Conservation (phyloP, 2,329 filamentous ascomycete genomes). For the Pseudogymnoascus sp. region DNA sequence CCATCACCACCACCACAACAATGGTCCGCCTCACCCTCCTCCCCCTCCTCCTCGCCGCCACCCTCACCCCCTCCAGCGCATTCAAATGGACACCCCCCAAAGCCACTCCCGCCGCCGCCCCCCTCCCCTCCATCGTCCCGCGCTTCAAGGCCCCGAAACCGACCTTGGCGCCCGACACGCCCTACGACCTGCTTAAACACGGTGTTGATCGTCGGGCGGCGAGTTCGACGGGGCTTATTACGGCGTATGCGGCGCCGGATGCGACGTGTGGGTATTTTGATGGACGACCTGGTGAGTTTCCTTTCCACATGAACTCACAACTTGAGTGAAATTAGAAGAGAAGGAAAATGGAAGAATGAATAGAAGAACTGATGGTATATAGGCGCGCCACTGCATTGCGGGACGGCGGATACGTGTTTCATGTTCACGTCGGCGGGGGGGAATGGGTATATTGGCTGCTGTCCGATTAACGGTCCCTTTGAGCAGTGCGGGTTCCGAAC, state of each 20-base stretch:
- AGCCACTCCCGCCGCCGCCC: neutral
- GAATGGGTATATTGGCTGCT: conserved; percentile 38
- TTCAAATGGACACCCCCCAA: neutral
- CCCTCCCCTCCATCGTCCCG: neutral
- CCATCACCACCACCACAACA: neutral
- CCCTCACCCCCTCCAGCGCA: neutral
- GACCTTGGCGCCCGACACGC: conserved; percentile 24
- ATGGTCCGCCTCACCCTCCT: neutral
- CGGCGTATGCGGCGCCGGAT: conserved; percentile 39
- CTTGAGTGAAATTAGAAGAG: too few relatives aligned
- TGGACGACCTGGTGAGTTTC: conserved; percentile 33
- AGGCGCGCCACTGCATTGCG: conserved; percentile 37
- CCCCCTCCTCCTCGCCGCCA: neutral
- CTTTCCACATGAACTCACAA: too few relatives aligned
- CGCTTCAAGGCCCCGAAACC: conserved; percentile 21
- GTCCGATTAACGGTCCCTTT: conserved; percentile 18
- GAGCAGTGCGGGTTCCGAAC: conserved; percentile 31
- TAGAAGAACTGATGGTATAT: neutral
- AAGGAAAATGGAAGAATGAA: neutral
- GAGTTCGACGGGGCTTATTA: conserved; percentile 13
- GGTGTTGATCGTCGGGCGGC: conserved; percentile 14
- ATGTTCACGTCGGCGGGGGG: conserved; percentile 30
- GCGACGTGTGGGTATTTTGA: conserved; percentile 44
- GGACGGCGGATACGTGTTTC: conserved; percentile 30
- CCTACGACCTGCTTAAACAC: conserved; percentile 25